Evolutionary conservation across 257 asterid genomes (phyloP), one percentile per base, ranked within the genome.

Genomic region (Thymus quinquecostatus): DNA sequence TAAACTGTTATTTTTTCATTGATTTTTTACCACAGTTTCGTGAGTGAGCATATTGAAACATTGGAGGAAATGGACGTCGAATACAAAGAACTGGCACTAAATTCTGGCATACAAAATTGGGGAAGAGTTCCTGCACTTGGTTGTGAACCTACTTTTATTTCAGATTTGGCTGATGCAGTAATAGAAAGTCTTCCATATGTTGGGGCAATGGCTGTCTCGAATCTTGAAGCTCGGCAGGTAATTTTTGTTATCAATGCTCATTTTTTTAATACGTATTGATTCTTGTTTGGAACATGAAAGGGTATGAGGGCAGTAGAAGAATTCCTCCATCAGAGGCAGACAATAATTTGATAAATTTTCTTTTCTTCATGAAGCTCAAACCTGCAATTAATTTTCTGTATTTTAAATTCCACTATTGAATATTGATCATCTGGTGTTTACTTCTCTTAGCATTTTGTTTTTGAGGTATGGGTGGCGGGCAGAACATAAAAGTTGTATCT

Each of bases 191-290:
- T 95, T 79, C 99, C 98, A 13, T 95, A 92, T 77, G 98, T 95
- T 54, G 99, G 99, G 69, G 99, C 99, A 64, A 92, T 95, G 97
- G 99, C 99, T 32, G 96, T 95, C 76, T 92, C 99, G 21, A 95
- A 95, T 76, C 92, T 95, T 30, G 99, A 95, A 88, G 98, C 99
- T 73, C 94, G 98, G 50, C 99, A 95, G 97, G 99, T 95, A 74
- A 51, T 60, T 62, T 28, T 8, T 30, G 40, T 28, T 71, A 9
- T 4, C 36, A 14, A n/a, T 13, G 33, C 57, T 69, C 65, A 10
- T 53, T 6, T 62, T 21, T 63, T 49, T 34, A 33, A 14, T 40
- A 47, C 54, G 12, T 44, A 61, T 10, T 72, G 48, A 40, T 66
- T 72, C 44, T 67, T 56, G 32, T 50, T 14, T 61, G 36, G 51